Base-by-base conservation (phyloP, 2,329 filamentous ascomycete species). In the Apiospora sp. region DNA sequence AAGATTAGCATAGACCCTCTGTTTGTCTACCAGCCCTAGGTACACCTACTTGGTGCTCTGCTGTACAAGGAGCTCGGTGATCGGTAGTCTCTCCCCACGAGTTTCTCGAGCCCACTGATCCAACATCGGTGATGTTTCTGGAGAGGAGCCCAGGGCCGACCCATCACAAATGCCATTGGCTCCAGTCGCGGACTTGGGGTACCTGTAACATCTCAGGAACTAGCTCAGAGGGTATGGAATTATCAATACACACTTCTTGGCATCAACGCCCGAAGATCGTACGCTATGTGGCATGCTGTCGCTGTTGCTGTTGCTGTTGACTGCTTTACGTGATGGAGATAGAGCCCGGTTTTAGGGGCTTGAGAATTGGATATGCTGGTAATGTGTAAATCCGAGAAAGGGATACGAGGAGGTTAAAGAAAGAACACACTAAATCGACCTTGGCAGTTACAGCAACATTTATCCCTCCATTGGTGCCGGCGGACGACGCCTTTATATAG, bases 21-120 rank as follows among this genome's bases (percentile, higher is more conserved):
- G 22, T 41, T 10, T 64, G 22, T 64, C 22, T 30, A 64, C 34
- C 58, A 64, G 19, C 13, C 24, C 22, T 41, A 46, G 22, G 30
- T 24, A 22, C 37, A 48, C 71, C 24, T 54, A 70, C 68, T 41
- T 51, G 68, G 37, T 14, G 43, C 48, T 43, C 68, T 70, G 68
- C 71, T 69, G 67, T 37, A 69, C 46, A 7, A 73, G 48, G 43
- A 37, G 51, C 51, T 73, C 72, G 46, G 37, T 71, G 67, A 73
- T 69, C 12, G 72, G 64, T 30, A 73, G n/a, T 24, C 58, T 58
- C 10, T 67, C 69, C 24, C 49, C 64, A 22, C 69, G 30, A 16
- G 61, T 71, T 44, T 71, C 64, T 16, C 30, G 24, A 12, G 70
- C 46, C 69, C 70, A 73, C 43, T 37, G 43, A 37, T 68, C 41